These are phyloP conservation scores for Aspergillus aculeatus DNA, from an alignment of 2,329 filamentous ascomycete species.

Conservation along the genomic window DNA sequence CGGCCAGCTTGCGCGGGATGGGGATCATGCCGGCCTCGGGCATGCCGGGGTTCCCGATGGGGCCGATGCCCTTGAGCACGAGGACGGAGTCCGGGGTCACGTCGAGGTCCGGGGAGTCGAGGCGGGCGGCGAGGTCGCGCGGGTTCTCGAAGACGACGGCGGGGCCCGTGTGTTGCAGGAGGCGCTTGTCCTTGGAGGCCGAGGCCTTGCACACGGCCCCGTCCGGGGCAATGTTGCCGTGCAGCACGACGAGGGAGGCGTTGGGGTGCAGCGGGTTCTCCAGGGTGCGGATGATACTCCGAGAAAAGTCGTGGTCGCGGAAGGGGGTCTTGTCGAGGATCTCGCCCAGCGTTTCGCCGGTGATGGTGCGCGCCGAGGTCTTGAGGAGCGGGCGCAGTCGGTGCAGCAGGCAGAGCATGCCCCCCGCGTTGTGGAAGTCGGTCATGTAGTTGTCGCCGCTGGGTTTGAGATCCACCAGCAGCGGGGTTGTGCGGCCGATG, in stretches of 20 bases:
- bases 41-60: slow-evolving; percentile 54
- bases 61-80: slow-evolving; percentile 50
- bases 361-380: slow-evolving; percentile 47
- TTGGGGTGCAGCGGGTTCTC: slow-evolving; percentile 44
- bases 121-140: slow-evolving; percentile 45
- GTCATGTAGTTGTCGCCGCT: slow-evolving; percentile 55
- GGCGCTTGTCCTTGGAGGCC: slow-evolving; percentile 47
- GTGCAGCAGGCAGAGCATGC: slow-evolving; percentile 50
- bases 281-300: slow-evolving; percentile 45
- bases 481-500: slow-evolving; percentile 47
- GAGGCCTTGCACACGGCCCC: slow-evolving; percentile 53
- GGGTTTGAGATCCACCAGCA: slow-evolving; percentile 53
- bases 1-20: slow-evolving; percentile 49
- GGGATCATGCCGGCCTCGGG: slow-evolving; percentile 54
- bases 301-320: slow-evolving; percentile 41
- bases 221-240: slow-evolving; percentile 49
- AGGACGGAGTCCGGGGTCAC: slow-evolving; percentile 48
- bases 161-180: slow-evolving; percentile 46
- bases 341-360: slow-evolving; percentile 48
- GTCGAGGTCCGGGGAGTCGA: slow-evolving; percentile 45
- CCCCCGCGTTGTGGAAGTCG: slow-evolving; percentile 54
- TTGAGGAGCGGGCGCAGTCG: slow-evolving; percentile 47
- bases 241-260: slow-evolving; percentile 47
- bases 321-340: slow-evolving; percentile 44
- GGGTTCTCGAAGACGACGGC: slow-evolving; percentile 51